Conservation (phyloP, 768 basidiomycete genomes). For the Lactarius sp. region DNA sequence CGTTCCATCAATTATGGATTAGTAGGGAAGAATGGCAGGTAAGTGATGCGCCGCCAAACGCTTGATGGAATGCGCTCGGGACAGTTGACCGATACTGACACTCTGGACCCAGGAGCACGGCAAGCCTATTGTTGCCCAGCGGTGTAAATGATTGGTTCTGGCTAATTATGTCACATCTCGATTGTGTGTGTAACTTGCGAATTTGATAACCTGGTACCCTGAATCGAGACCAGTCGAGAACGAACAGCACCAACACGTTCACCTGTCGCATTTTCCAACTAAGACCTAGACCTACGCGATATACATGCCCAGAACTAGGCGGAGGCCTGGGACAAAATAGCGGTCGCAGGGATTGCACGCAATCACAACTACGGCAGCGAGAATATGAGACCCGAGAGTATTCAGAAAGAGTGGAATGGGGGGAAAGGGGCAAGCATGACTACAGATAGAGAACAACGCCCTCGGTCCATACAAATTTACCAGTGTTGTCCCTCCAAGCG, state of each 20-base stretch:
- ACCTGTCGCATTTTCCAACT: conserved; percentile 20
- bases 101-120: conserved; percentile 61
- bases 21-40: conserved; percentile 92
- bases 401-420: conserved; percentile 20
- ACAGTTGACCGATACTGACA: background rate
- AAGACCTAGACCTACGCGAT: conserved; percentile 17
- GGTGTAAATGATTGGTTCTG: conserved; percentile 62
- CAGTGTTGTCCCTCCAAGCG: conserved; percentile 11
- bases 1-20: conserved; percentile 97
- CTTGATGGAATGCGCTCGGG: background rate
- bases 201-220: background rate
- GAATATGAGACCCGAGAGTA: conserved; percentile 13
- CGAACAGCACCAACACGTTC: conserved; percentile 5
- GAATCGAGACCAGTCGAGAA: background rate
- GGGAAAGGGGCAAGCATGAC: conserved; percentile 11
- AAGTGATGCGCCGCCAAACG: conserved; percentile 27
- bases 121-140: conserved; percentile 72
- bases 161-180: background rate
- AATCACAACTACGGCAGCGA: conserved; percentile 7
- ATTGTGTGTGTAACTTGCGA: background rate
- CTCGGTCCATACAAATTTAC: conserved; percentile 8
- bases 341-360: conserved; percentile 14
- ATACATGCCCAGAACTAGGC: conserved; percentile 17
- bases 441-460: conserved; percentile 8
- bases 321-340: conserved; percentile 4